Conservation (phyloP, 2,329 filamentous ascomycete genomes). For the Rhynchosporium graminicola region DNA sequence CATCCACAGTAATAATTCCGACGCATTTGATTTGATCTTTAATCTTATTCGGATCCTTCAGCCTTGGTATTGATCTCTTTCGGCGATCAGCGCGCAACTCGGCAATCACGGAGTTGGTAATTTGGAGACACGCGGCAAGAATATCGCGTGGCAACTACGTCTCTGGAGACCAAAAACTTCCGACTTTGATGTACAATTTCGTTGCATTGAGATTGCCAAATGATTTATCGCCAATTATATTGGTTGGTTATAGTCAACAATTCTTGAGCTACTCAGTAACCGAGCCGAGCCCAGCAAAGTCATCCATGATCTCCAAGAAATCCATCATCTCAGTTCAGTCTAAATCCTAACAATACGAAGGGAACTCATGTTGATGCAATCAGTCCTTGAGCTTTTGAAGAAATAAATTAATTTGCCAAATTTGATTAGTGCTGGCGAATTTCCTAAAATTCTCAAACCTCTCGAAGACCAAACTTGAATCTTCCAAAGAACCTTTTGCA, state of each 20-base stretch:
- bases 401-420: too few species aligned
- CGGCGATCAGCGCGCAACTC: too few species aligned
- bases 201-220: neutral
- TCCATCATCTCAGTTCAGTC: too few species aligned
- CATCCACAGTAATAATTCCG: neutral
- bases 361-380: too few species aligned
- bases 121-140: neutral
- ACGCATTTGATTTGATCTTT: conserved; percentile 8
- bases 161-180: neutral
- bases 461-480: too few species aligned
- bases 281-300: neutral
- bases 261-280: neutral
- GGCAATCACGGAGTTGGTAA: neutral
- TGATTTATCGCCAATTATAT: too few species aligned
- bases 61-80: conserved; percentile 8
- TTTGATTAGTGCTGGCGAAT: too few species aligned
- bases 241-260: neutral
- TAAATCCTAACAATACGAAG: too few species aligned
- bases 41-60: neutral
- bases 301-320: neutral
- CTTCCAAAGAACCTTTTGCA: too few species aligned
- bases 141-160: neutral
- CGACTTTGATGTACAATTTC: neutral
- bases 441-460: too few species aligned
- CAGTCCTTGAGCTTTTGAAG: too few species aligned